Evolutionary conservation across 331 rosid genomes (phyloP).

Genomic region (Stylosanthes scabra): DNA sequence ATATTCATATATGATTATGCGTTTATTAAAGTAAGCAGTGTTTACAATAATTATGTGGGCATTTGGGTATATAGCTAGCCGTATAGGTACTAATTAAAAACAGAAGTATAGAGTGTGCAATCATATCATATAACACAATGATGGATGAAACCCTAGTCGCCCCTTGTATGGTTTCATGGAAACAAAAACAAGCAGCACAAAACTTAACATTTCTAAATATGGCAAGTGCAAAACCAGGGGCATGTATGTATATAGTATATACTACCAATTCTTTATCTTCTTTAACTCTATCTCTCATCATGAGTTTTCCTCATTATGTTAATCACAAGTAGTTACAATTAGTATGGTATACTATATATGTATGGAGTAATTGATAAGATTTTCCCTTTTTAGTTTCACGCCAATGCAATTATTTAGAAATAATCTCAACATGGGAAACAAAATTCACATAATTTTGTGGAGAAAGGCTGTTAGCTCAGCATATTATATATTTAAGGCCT

Average conservation of each 20-base stretch:
- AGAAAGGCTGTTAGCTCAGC: too few species aligned
- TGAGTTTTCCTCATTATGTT: background rate
- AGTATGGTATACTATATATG: too few species aligned
- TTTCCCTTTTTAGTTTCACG: background rate
- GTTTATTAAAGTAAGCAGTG: too few species aligned
- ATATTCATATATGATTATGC: too few species aligned
- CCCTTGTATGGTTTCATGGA: constrained; percentile 51
- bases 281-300: background rate
- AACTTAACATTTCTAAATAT: constrained; percentile 39
- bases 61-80: background rate
- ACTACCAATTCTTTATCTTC: background rate
- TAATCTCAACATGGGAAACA: background rate
- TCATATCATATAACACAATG: background rate
- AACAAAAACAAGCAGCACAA: constrained; percentile 47
- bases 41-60: too few species aligned
- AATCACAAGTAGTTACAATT: background rate
- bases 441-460: too few species aligned
- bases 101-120: constrained; percentile 10
- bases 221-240: constrained; percentile 51
- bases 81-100: background rate
- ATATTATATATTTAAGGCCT: too few species aligned
- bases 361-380: too few species aligned
- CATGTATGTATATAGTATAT: background rate
- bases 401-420: background rate
- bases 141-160: constrained; percentile 26